phyloP scores from a whole-genome alignment of 805 yeast genomes.

The Kazachstania psychrophila region DNA sequence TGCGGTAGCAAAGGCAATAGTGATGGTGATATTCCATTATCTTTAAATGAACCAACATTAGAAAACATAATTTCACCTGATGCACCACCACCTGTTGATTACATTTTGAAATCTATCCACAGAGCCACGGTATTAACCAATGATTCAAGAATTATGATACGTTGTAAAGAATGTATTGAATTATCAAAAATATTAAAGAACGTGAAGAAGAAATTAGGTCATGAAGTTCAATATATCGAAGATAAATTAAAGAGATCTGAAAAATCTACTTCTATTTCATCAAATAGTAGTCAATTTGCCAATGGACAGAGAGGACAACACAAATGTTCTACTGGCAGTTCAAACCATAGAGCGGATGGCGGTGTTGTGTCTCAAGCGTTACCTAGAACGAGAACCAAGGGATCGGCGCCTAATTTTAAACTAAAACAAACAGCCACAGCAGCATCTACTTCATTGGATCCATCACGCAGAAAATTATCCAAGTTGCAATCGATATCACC shows the following conservation, averaged over 20 bases:
- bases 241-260: constrained; percentile 4
- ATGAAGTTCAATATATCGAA: constrained; percentile 6
- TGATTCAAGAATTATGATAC: constrained; percentile 50
- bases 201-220: constrained; percentile 12
- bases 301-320: too few relatives aligned
- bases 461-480: constrained; percentile 8
- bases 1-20: neutral
- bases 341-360: constrained; percentile 1
- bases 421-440: constrained; percentile 3
- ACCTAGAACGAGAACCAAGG: neutral
- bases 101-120: constrained; percentile 47
- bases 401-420: constrained; percentile 4
- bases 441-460: constrained; percentile 1
- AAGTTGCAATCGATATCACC: constrained; percentile 12
- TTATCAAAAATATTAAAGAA: constrained; percentile 20
- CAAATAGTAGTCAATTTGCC: too few relatives aligned
- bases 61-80: constrained; percentile 49
- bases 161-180: constrained; percentile 28
- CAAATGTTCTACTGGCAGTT: too few relatives aligned
- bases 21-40: neutral
- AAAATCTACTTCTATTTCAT: too few relatives aligned
- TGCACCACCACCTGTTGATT: constrained; percentile 47
- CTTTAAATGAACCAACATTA: constrained; percentile 31
- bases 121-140: constrained; percentile 53
- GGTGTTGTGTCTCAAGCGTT: neutral